phyloP scores from a whole-genome alignment of 495 filamentous ascomycete genomes.

The Tirmania nivea region DNA sequence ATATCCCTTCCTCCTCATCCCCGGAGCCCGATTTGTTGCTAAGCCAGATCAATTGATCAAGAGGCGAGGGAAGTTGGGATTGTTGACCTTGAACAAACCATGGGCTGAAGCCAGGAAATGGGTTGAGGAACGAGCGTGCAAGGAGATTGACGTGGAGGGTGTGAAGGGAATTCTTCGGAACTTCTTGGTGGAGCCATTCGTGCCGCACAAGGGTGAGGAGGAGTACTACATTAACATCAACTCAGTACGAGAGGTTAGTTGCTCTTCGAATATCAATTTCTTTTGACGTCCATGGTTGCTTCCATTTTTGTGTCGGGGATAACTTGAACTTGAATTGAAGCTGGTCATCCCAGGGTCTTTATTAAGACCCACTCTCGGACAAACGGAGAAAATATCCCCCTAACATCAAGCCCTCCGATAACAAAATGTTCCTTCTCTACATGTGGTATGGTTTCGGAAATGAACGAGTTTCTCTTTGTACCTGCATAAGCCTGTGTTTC shows the following conservation, averaged over 20 bases:
- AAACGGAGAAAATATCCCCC: neutral
- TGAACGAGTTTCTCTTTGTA: neutral
- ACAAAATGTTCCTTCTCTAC: too few species aligned
- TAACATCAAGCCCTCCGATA: too few species aligned
- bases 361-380: neutral
- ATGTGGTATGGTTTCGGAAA: too few species aligned
- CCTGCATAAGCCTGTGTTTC: neutral
- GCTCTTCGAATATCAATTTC: conserved; percentile 5
- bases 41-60: conserved; percentile 99
- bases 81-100: conserved; percentile 89
- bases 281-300: neutral
- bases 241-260: conserved; percentile 68
- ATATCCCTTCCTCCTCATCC: conserved; percentile 77
- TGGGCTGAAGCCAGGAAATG: conserved; percentile 83
- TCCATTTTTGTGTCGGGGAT: neutral
- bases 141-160: conserved; percentile 79
- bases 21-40: conserved; percentile 80
- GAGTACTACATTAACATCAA: conserved; percentile 99
- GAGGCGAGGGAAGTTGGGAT: conserved; percentile 92
- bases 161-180: conserved; percentile 70
- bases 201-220: conserved; percentile 75
- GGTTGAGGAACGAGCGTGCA: conserved; percentile 79
- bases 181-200: conserved; percentile 97
- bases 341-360: neutral
- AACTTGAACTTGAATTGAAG: neutral